Evolutionary conservation across 805 yeast genomes (phyloP).

Genomic region (Zygoascus ofunaensis): DNA sequence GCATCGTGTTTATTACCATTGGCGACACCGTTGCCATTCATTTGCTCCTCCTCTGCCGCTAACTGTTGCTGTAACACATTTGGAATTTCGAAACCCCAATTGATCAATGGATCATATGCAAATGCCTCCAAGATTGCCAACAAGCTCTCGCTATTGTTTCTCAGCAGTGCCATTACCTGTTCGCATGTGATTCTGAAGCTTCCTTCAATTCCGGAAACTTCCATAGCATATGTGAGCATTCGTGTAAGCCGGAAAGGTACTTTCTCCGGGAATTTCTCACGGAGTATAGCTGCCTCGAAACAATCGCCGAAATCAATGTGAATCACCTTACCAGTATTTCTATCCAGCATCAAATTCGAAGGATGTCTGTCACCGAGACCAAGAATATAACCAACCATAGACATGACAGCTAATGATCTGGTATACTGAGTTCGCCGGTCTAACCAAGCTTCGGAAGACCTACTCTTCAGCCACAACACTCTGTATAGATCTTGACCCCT

Average conservation of each 20-base stretch:
- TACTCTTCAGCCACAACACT: slow-evolving; percentile 91
- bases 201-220: slow-evolving; percentile 97
- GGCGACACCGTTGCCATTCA: slow-evolving; percentile 1
- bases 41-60: slow-evolving; percentile 2
- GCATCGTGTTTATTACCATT: slow-evolving; percentile 7
- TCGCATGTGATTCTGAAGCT: slow-evolving; percentile 94
- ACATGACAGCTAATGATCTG: slow-evolving; percentile 93
- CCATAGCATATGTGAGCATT: slow-evolving; percentile 98
- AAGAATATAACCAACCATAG: slow-evolving; percentile 94
- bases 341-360: slow-evolving; percentile 88
- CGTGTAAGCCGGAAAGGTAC: slow-evolving; percentile 95
- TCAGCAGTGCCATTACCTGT: slow-evolving; percentile 87
- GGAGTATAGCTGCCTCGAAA: slow-evolving; percentile 92
- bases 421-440: slow-evolving; percentile 96
- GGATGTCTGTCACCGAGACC: slow-evolving; percentile 99
- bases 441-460: slow-evolving; percentile 95
- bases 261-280: slow-evolving; percentile 96
- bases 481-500: slow-evolving; percentile 93
- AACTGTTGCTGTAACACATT: slow-evolving; percentile 28
- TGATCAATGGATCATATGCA: slow-evolving; percentile 95
- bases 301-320: slow-evolving; percentile 99
- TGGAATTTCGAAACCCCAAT: slow-evolving; percentile 97
- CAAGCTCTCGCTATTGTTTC: slow-evolving; percentile 90
- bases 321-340: slow-evolving; percentile 88
- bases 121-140: slow-evolving; percentile 98